Conservation (phyloP, 768 basidiomycete species). For the Agaricus blazei region DNA sequence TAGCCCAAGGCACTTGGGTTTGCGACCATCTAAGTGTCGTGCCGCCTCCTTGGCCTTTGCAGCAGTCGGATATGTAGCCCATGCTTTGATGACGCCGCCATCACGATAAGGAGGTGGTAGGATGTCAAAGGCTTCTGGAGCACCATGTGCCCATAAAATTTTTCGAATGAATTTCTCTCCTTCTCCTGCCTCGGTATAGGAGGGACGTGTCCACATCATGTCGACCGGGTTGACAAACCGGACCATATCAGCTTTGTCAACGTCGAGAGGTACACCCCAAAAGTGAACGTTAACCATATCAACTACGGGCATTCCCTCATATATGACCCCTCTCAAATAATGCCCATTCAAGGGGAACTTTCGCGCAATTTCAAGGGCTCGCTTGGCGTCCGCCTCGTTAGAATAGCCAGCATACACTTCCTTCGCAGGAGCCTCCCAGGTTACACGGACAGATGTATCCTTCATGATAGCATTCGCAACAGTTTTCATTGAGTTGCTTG, state of each 20-base stretch:
- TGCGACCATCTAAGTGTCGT: slow-evolving; percentile 39
- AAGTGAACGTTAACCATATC: slow-evolving; percentile 60
- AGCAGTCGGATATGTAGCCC: slow-evolving; percentile 50
- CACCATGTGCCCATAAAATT: slow-evolving; percentile 16
- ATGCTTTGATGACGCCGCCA: slow-evolving; percentile 44
- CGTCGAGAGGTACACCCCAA: slow-evolving; percentile 42
- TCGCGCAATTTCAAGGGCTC: slow-evolving; percentile 41
- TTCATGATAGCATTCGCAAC: slow-evolving; percentile 33
- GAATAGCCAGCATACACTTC: slow-evolving; percentile 63
- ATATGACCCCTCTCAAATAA: slow-evolving; percentile 41
- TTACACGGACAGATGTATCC: slow-evolving; percentile 52
- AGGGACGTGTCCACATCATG: slow-evolving; percentile 47
- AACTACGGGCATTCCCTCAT: slow-evolving; percentile 55
- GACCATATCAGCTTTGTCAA: slow-evolving; percentile 34
- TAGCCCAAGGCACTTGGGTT: slow-evolving; percentile 39
- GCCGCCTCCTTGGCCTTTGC: slow-evolving; percentile 49
- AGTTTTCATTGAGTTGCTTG: slow-evolving; percentile 28
- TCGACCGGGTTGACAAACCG: slow-evolving; percentile 43
- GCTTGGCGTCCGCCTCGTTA: slow-evolving; percentile 39
- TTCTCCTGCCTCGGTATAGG: slow-evolving; percentile 31
- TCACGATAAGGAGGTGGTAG: slow-evolving; percentile 44
- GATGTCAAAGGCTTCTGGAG: slow-evolving; percentile 27
- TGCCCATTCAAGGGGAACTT: slow-evolving; percentile 30
- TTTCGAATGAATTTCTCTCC: slow-evolving; percentile 30
- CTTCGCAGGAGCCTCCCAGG: slow-evolving; percentile 54